These are phyloP conservation scores for Antarctomyces pellizariae DNA, from an alignment of 495 filamentous ascomycete genomes.

Conservation along the genomic window DNA sequence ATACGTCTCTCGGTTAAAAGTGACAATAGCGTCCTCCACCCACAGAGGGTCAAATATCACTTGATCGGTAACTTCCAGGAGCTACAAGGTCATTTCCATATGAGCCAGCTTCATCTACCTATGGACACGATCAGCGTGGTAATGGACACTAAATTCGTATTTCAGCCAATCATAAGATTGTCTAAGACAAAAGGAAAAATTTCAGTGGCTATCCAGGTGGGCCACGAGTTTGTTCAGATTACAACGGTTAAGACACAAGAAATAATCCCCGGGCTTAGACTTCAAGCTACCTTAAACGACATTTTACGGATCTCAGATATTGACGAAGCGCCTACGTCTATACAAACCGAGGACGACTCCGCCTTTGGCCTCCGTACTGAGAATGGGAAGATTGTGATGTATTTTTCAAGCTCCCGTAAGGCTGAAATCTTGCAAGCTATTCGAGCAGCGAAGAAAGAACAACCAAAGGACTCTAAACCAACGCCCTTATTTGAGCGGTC, in stretches of 20 bases:
- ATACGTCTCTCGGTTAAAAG: conserved; percentile 29
- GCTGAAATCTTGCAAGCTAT: conserved; percentile 34
- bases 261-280: conserved; percentile 28
- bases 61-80: conserved; percentile 34
- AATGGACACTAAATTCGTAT: conserved; percentile 37
- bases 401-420: conserved; percentile 37
- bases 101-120: conserved; percentile 35
- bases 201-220: conserved; percentile 39
- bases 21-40: conserved; percentile 29
- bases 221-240: conserved; percentile 41
- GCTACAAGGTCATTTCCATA: conserved; percentile 37
- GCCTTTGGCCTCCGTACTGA: conserved; percentile 41
- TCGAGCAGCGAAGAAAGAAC: conserved; percentile 31
- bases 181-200: conserved; percentile 43
- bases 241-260: conserved; percentile 43
- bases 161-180: conserved; percentile 34
- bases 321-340: conserved; percentile 35
- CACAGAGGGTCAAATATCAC: conserved; percentile 34
- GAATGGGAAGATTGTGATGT: conserved; percentile 42
- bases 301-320: conserved; percentile 40
- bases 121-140: conserved; percentile 43
- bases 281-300: conserved; percentile 39
- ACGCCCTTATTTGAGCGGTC: conserved; percentile 32
- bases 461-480: conserved; percentile 31
- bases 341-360: conserved; percentile 39